A percentile compares a stretch with the other conserved stretches of the same genome.
Conservation (phyloP, 192 early-diverging fungal genomes). For the Coemansia sp. region DNA sequence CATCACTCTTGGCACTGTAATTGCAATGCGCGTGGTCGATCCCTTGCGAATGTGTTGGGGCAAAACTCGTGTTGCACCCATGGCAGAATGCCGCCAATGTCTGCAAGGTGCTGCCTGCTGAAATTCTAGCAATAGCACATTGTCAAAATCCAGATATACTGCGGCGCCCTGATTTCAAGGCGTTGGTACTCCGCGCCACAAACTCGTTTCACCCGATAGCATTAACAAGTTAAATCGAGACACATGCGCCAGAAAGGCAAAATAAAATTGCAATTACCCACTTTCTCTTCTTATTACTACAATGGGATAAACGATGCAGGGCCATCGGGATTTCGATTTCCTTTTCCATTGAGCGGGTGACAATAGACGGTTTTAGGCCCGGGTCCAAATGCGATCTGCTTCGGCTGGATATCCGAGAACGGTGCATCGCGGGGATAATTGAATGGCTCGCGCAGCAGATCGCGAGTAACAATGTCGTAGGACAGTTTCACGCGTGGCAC, state of each 20-base stretch:
- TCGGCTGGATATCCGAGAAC: constrained; percentile 8
- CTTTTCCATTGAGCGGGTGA: constrained; percentile 33
- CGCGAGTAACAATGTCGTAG: constrained; percentile 42
- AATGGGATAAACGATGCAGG: constrained; percentile 22
- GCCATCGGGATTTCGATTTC: constrained; percentile 26
- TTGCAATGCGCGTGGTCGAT: too few relatives aligned
- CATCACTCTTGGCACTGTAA: background rate
- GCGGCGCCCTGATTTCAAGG: too few relatives aligned
- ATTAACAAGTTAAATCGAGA: too few relatives aligned
- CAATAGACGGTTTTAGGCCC: constrained; percentile 41
- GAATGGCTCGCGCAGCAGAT: constrained; percentile 23
- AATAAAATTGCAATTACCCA: background rate
- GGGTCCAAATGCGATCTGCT: constrained; percentile 22
- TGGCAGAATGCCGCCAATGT: too few relatives aligned
- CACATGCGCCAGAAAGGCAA: background rate
- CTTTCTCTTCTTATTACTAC: background rate
- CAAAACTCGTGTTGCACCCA: too few relatives aligned
- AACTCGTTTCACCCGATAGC: too few relatives aligned
- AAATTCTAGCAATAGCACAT: too few relatives aligned
- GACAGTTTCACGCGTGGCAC: constrained; percentile 53
- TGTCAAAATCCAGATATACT: too few relatives aligned
- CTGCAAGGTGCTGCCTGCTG: too few relatives aligned
- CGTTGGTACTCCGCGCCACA: too few relatives aligned
- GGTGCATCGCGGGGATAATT: constrained; percentile 27
- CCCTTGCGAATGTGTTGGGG: too few relatives aligned